A percentile compares a stretch with the other conserved stretches of the same genome.
Evolutionary conservation across 305 asterid genomes (phyloP).

Genomic region (Rubia peregrina): DNA sequence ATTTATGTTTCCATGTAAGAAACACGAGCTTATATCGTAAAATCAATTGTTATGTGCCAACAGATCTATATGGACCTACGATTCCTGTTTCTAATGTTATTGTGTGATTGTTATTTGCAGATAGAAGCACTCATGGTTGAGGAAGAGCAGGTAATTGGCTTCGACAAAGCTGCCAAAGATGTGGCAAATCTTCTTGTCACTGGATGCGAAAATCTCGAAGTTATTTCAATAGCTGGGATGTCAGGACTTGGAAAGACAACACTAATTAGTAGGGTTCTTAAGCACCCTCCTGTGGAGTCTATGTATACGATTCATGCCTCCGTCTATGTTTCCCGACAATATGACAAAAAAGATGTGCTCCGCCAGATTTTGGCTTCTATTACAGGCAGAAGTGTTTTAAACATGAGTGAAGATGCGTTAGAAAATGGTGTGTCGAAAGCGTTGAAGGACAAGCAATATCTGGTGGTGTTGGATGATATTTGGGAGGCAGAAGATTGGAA

Average conservation of each 20-base stretch:
- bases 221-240: constrained; percentile 52
- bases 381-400: constrained; percentile 17
- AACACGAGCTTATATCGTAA: no score
- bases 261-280: constrained; percentile 24
- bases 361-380: constrained; percentile 32
- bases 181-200: constrained; percentile 33
- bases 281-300: background rate
- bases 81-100: no score
- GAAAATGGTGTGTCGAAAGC: constrained; percentile 23
- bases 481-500: constrained; percentile 35
- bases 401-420: constrained; percentile 28
- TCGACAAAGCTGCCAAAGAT: constrained; percentile 37
- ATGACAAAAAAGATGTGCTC: constrained; percentile 34
- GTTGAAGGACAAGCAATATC: constrained; percentile 33
- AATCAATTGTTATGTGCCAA: no score
- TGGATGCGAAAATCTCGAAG: constrained; percentile 37
- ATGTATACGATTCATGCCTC: background rate
- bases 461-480: constrained; percentile 51
- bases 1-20: no score
- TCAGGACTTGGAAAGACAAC: constrained; percentile 74
- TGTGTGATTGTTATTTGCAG: background rate
- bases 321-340: background rate
- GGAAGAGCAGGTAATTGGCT: constrained; percentile 56
- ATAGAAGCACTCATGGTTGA: constrained; percentile 39
- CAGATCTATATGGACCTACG: no score